Evolutionary conservation across 129 eudicot genomes (phyloP), one percentile per base, ranked within the genome.

Genomic region (Apium graveolens): DNA sequence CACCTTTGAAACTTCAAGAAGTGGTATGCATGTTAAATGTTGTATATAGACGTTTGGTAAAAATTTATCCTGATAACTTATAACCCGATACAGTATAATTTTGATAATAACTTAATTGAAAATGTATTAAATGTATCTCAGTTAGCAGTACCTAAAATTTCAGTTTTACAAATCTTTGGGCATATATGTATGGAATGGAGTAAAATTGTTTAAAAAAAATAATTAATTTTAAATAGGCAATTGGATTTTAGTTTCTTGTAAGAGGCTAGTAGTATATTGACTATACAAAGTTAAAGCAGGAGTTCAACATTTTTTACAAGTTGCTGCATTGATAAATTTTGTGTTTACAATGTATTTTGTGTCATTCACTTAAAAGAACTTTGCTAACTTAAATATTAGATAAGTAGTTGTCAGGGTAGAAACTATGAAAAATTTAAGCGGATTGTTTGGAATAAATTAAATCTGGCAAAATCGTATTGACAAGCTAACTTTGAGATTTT

Each of bases 1-100:
- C 99, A 46, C 99, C 99, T 69, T 81, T 96, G 84, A 96, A 96
- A 84, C 97, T 92, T 77, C 99, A 96, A 84, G 99, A 96, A 96
- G 99, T 96, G 91, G 99, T 96, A 83, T 73, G 92, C 81, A 75
- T 82, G 16, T 35, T 37, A 10, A 12, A 29, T 14, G 20, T 38
- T 5, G 26, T 60, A n/a, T 60, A 26, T 60, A 9, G 16, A n/a
- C 32, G 65, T 55, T 1, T 24, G 29, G 65, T 53, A 21, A 53
- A n/a, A 55, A 1, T 20, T 6, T 51, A 51, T 5, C 26, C 26
- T 51, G 26, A 18, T 51, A 51, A 20, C n/a, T 51, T 51, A 51
- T 20, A 18, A 1, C 62, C 5, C 24, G 3, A 51, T 51, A 51
- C 27, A 51, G 1, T 21, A 51, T 51, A 3, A 51, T 6, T 20